Conservation (phyloP, 495 filamentous ascomycete genomes). For the Rostrohypoxylon terebratum region DNA sequence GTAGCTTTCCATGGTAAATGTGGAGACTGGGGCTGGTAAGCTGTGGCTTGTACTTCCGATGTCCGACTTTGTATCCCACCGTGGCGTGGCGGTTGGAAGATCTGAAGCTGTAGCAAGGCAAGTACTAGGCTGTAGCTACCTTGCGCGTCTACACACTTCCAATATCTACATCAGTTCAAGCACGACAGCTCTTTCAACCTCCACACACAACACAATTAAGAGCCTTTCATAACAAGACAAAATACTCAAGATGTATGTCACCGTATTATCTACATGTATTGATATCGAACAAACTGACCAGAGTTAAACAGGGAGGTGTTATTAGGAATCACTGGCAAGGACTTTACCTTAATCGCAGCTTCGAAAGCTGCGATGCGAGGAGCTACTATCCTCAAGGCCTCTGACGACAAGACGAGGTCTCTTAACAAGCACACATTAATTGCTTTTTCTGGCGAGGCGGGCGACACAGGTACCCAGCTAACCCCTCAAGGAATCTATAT, state of each 20-base stretch:
- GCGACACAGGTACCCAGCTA: slow-evolving; percentile 81
- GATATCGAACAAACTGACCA: slow-evolving; percentile 18
- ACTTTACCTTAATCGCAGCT: slow-evolving; percentile 97
- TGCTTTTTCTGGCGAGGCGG: slow-evolving; percentile 96
- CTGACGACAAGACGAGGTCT: slow-evolving; percentile 93
- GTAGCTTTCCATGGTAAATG: slow-evolving; percentile 9
- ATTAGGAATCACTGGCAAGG: slow-evolving; percentile 96
- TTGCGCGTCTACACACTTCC: slow-evolving; percentile 48
- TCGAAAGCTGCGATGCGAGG: slow-evolving; percentile 98
- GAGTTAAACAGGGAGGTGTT: slow-evolving; percentile 84
- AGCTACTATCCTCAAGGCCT: slow-evolving; percentile 92
- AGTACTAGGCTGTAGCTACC: slow-evolving; percentile 54
- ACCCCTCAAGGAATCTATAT: neutral
- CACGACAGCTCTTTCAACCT: slow-evolving; percentile 33
- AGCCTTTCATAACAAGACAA: slow-evolving; percentile 12
- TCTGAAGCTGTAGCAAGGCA: slow-evolving; percentile 35
- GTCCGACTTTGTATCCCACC: slow-evolving; percentile 26
- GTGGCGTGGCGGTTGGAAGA: neutral
- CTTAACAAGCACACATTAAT: slow-evolving; percentile 94
- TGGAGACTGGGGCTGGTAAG: slow-evolving; percentile 29
- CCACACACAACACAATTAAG: slow-evolving; percentile 12
- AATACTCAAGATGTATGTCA: slow-evolving; percentile 51
- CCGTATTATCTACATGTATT: neutral
- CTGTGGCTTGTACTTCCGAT: slow-evolving; percentile 40
- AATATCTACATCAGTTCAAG: slow-evolving; percentile 20